Evolutionary conservation across 768 basidiomycete genomes (phyloP).

Genomic region (Mycena rosella): DNA sequence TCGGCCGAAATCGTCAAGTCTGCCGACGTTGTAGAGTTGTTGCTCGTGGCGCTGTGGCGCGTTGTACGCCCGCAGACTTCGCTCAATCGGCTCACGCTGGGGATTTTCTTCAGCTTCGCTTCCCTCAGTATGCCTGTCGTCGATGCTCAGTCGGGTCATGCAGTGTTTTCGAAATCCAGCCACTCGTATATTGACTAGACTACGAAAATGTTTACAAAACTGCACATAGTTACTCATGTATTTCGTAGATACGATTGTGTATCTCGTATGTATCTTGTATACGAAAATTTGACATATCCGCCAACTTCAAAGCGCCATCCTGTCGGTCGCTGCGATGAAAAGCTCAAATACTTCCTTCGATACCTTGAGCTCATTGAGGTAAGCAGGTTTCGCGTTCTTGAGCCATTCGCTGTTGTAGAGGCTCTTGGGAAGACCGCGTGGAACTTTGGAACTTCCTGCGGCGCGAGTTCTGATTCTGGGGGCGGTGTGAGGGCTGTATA

Average conservation of each 20-base stretch:
- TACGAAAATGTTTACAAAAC: neutral
- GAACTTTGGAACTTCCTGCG: constrained; percentile 2
- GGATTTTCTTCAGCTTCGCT: no score
- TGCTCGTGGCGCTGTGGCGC: no score
- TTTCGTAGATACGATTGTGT: no score
- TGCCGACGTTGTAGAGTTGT: no score
- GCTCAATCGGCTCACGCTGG: no score
- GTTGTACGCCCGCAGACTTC: no score
- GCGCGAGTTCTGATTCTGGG: constrained; percentile 1
- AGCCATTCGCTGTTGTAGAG: constrained; percentile 31
- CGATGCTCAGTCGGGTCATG: neutral
- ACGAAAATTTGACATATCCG: no score
- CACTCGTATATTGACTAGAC: constrained; percentile 11
- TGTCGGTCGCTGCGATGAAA: constrained; percentile 27
- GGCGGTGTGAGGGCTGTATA: no score
- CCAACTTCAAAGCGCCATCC: constrained; percentile 21
- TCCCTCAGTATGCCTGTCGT: no score
- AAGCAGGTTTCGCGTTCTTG: constrained; percentile 2
- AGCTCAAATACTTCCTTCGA: constrained; percentile 29
- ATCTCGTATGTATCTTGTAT: no score
- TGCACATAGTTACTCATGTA: no score
- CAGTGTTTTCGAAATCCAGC: constrained; percentile 8
- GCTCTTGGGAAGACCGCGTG: constrained; percentile 30
- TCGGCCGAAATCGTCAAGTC: no score
- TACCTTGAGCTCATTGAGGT: constrained; percentile 24